phyloP scores from a whole-genome alignment of 106 monocot genomes.

The Apostasia shenzhenica region DNA sequence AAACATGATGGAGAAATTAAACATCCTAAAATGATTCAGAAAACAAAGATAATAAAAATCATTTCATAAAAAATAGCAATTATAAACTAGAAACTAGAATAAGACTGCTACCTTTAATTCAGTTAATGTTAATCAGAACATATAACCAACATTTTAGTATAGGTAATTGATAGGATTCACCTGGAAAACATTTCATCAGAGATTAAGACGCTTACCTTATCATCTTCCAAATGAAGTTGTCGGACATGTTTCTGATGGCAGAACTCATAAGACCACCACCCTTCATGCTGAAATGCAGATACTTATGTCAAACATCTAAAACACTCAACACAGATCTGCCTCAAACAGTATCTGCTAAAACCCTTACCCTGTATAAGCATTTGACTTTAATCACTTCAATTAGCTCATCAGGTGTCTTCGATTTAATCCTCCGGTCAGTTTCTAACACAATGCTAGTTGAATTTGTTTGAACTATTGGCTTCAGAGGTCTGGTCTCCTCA shows the following conservation, averaged over 20 bases:
- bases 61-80: too few species aligned
- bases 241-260: conserved; percentile 61
- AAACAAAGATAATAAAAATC: too few species aligned
- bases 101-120: too few species aligned
- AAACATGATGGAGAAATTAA: too few species aligned
- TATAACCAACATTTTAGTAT: too few species aligned
- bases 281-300: conserved; percentile 52
- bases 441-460: conserved; percentile 55
- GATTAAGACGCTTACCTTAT: conserved; percentile 32
- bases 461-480: conserved; percentile 35
- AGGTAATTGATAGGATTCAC: too few species aligned
- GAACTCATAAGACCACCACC: conserved; percentile 96
- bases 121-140: too few species aligned
- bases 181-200: too few species aligned
- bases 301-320: not conserved
- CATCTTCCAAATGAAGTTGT: conserved; percentile 73
- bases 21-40: too few species aligned
- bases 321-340: not conserved
- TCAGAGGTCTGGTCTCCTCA: conserved; percentile 63
- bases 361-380: conserved; percentile 65
- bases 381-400: conserved; percentile 60
- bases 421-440: conserved; percentile 40
- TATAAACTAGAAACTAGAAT: too few species aligned
- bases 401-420: conserved; percentile 90
- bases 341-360: not conserved